Evolutionary conservation across 1,284 basidiomycete species (phyloP), one percentile per base, ranked within the genome.

Genomic region (Rhodotorula mucilaginosa): DNA sequence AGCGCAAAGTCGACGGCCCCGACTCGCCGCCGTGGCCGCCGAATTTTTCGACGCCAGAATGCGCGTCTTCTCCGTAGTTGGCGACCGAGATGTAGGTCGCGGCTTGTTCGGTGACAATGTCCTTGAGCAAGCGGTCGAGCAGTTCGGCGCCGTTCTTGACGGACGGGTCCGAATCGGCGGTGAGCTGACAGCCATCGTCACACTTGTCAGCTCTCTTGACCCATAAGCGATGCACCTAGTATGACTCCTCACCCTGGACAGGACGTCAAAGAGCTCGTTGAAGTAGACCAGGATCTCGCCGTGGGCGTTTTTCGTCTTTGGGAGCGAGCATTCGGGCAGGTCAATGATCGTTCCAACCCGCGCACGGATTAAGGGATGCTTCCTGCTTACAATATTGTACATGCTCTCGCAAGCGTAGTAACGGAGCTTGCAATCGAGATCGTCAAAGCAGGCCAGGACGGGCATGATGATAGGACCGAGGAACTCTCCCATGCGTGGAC

Each of bases 71-170:
- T 31, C 59, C 54, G 39, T 48, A 23, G 48, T 59, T 66, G 29
- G 70, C 64, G 49, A 63, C 26, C 18, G 95, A 94, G 68, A 98
- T 90, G 80, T 98, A 98, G 66, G 92, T 90, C 0, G 95, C 93
- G 1, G 95, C 97, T 3, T 93, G 92, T 83, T 99, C 97, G 49
- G 94, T 91, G 3, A 99, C 96, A 65, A 98, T 96, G 78, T 99
- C 97, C 81, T 99, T 98, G 79, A 99, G 86, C 23, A 98, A 86
- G 39, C 97, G 88, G 81, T 99, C 97, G 67, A 99, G 87, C n/a
- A 99, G 87, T 81, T 99, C 97, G 2, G 96, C 95, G 13, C 96
- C 97, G 79, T 99, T 99, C 87, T 97, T 97, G 76, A 99, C 97
- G 4, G 96, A 96, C 62, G 93, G 81, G 78, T 99, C 97, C 0